A percentile compares a stretch with the other conserved stretches of the same genome.
These are phyloP conservation scores for Saturnispora besseyi DNA, from an alignment of 805 yeast genomes.

Conservation along the genomic window DNA sequence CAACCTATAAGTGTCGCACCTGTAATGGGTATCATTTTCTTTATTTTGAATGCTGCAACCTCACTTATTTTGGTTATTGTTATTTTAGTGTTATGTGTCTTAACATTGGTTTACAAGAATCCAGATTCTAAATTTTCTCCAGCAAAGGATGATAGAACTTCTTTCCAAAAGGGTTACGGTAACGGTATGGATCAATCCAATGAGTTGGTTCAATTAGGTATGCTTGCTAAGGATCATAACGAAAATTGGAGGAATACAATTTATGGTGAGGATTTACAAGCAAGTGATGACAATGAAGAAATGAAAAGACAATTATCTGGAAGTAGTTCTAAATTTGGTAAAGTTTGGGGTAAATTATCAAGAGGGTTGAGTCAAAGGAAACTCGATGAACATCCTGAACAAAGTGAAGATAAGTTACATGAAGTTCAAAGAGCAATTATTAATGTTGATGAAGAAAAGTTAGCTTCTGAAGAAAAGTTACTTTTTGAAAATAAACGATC, in stretches of 20 bases:
- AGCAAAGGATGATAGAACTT: conserved; percentile 85
- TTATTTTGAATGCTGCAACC: conserved; percentile 82
- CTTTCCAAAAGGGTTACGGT: conserved; percentile 51
- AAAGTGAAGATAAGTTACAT: background rate
- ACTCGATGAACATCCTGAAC: background rate
- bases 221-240: conserved; percentile 75
- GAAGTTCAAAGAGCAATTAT: background rate
- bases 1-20: conserved; percentile 74
- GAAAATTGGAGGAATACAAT: conserved; percentile 65
- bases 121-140: conserved; percentile 87
- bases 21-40: conserved; percentile 88
- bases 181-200: conserved; percentile 16
- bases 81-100: conserved; percentile 56
- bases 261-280: conserved; percentile 29
- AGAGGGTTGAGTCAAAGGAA: conserved; percentile 4
- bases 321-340: conserved; percentile 2
- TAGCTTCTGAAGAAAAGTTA: background rate
- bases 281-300: background rate
- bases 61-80: conserved; percentile 63
- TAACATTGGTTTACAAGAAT: conserved; percentile 64
- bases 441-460: background rate
- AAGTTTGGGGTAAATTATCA: conserved; percentile 5
- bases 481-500: background rate
- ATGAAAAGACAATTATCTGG: conserved; percentile 3
- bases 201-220: conserved; percentile 66